Evolutionary conservation across 352 stramenopile genomes (phyloP).

Genomic region (Bremia lactucae): DNA sequence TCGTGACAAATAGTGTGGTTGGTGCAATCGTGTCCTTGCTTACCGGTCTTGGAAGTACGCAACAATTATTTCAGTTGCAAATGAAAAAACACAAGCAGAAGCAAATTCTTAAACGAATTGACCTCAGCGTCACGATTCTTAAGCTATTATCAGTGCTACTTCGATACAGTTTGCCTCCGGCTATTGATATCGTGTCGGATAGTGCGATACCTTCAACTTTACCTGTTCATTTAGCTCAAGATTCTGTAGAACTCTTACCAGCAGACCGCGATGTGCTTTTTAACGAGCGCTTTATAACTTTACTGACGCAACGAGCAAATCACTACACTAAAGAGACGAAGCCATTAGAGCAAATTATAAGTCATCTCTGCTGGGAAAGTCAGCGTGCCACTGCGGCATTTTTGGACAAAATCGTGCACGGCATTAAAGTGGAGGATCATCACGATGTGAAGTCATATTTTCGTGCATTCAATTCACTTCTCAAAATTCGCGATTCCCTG

Average conservation of each 20-base stretch:
- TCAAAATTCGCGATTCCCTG: slow-evolving; percentile 72
- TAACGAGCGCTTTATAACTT: slow-evolving; percentile 63
- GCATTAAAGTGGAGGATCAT: slow-evolving; percentile 74
- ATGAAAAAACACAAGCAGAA: slow-evolving; percentile 58
- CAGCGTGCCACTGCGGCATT: slow-evolving; percentile 41
- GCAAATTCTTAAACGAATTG: slow-evolving; percentile 71
- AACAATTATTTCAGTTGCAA: slow-evolving; percentile 52
- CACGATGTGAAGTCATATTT: slow-evolving; percentile 85
- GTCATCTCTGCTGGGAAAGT: slow-evolving; percentile 74
- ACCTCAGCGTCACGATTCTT: slow-evolving; percentile 53
- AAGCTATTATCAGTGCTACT: slow-evolving; percentile 68
- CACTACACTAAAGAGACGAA: slow-evolving; percentile 78
- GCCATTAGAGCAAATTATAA: slow-evolving; percentile 63
- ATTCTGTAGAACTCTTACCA: slow-evolving; percentile 50
- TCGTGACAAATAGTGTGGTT: slow-evolving; percentile 75
- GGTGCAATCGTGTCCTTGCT: slow-evolving; percentile 61
- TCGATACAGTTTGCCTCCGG: slow-evolving; percentile 55
- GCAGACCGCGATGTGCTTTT: slow-evolving; percentile 55
- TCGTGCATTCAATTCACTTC: slow-evolving; percentile 66
- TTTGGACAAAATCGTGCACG: slow-evolving; percentile 52
- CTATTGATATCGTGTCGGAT: slow-evolving; percentile 43
- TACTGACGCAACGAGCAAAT: slow-evolving; percentile 62
- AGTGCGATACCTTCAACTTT: slow-evolving; percentile 21
- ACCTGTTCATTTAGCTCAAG: slow-evolving; percentile 56
- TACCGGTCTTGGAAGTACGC: slow-evolving; percentile 41